Base-by-base conservation (phyloP, 306 rosid species). In the Quercus ilex region DNA sequence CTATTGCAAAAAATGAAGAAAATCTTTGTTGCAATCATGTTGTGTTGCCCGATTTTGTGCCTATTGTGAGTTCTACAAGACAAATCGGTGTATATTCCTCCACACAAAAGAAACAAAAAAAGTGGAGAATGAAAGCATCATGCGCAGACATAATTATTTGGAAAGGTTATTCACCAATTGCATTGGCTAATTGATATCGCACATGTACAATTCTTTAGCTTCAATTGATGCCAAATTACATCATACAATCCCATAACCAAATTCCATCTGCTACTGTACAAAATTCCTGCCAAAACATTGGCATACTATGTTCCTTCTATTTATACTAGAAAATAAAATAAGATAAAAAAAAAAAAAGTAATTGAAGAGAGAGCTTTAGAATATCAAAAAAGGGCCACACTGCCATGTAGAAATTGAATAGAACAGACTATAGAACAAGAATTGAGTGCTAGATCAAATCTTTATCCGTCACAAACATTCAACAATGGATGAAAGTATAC, bases 81-180 rank as follows among this genome's bases (percentile, higher is more conserved):
- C 28, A 26, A 26, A 26, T 26, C 3, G 28, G 0, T 26, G 2
- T 26, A 26, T 2, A 26, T 26, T 26, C 28, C 3, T 26, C 28
- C 28, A 26, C 2, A 26, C 28, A 26, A 2, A 26, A 26, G 2
- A 26, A 26, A 26, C 1, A 26, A 26, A 2, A 26, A 26, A 26
- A 26, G 28, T 26, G 28, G 2, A 26, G 28, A 26, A 26, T 2
- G 28, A 26, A 26, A 26, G 28, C 28, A 26, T 26, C 28, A 26
- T 26, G 28, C 28, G 1, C 1, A 26, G 28, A 26, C 87, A 89
- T 43, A 41, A 35, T 52, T 64, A 51, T 31, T 46, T 38, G 62
- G 28, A 76, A 81, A 77, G 74, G 69, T 85, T 67, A 83, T 73
- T 71, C 18, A 49, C n/a, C 56, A 62, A 38, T 86, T n/a, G 72